These are phyloP conservation scores for Pythium brassicae DNA, from an alignment of 352 stramenopile genomes.

Conservation along the genomic window DNA sequence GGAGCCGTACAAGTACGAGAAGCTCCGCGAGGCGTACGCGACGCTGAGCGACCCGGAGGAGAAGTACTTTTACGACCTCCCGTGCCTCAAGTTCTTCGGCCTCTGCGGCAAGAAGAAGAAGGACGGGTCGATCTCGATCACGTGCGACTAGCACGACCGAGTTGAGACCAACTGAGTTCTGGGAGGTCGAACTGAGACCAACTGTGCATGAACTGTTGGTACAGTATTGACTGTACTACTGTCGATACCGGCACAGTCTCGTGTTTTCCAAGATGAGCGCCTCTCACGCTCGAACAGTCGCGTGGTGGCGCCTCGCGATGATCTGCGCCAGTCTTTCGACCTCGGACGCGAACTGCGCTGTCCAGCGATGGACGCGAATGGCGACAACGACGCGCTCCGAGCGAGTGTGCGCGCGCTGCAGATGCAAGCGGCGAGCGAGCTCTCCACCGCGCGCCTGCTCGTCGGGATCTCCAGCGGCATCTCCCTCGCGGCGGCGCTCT, in stretches of 20 bases:
- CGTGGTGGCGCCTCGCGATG: neutral
- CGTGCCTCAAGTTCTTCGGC: slow-evolving; percentile 80
- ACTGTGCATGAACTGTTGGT: too few relatives aligned
- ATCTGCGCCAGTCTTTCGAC: neutral
- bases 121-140: slow-evolving; percentile 76
- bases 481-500: slow-evolving; percentile 38
- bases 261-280: neutral
- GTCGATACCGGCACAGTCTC: too few relatives aligned
- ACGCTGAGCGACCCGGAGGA: slow-evolving; percentile 75
- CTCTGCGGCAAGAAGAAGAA: slow-evolving; percentile 79
- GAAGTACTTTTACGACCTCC: slow-evolving; percentile 84
- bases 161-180: too few relatives aligned
- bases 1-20: slow-evolving; percentile 80
- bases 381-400: neutral
- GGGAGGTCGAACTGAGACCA: too few relatives aligned
- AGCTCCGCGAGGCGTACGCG: slow-evolving; percentile 71
- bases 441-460: slow-evolving; percentile 36
- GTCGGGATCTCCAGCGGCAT: slow-evolving; percentile 31
- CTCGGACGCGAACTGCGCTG: neutral
- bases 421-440: slow-evolving; percentile 13
- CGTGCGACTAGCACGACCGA: slow-evolving; percentile 36
- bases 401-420: slow-evolving; percentile 9
- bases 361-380: neutral
- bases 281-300: neutral
- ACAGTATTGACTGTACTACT: too few relatives aligned